Percentiles rank a stretch among this genome's conserved stretches.
Evolutionary conservation across 495 filamentous ascomycete species (phyloP).

Genomic region (Trichocladium uniseriatum): DNA sequence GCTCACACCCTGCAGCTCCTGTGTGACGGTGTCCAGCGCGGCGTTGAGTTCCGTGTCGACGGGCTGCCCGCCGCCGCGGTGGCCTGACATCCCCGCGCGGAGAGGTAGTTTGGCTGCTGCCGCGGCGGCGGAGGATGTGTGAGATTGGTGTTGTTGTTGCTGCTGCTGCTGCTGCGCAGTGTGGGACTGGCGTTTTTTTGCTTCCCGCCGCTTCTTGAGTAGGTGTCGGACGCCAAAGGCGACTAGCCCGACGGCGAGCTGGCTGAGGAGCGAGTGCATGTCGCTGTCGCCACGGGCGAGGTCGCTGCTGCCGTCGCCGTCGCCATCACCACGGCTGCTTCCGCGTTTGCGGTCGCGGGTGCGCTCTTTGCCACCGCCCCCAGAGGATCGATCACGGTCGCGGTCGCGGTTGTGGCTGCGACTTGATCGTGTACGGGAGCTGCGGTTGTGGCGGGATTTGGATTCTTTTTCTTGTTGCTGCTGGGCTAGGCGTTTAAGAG

Average conservation of each 20-base stretch:
- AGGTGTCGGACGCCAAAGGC: conserved; percentile 20
- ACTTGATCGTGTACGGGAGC: background rate
- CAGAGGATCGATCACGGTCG: background rate
- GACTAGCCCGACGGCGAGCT: conserved; percentile 19
- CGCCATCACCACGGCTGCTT: background rate
- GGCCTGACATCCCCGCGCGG: no score
- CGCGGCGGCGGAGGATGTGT: no score
- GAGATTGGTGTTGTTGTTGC: no score
- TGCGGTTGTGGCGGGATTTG: background rate
- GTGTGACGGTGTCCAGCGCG: conserved; percentile 16
- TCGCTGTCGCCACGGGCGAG: conserved; percentile 9
- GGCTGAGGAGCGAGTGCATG: conserved; percentile 19
- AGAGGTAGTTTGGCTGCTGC: no score
- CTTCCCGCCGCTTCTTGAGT: conserved; percentile 13
- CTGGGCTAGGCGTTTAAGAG: conserved; percentile 14
- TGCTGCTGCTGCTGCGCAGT: no score
- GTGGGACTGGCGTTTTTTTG: background rate
- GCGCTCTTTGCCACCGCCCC: no score
- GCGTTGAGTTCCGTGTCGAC: conserved; percentile 12
- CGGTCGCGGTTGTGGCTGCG: background rate
- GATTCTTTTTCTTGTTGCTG: background rate
- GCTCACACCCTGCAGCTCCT: conserved; percentile 14
- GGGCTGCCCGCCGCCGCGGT: background rate
- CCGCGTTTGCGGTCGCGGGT: conserved; percentile 1
- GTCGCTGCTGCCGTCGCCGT: background rate